Base-by-base conservation (phyloP, 2,329 filamentous ascomycete genomes). In the Fusarium subtropicale region DNA sequence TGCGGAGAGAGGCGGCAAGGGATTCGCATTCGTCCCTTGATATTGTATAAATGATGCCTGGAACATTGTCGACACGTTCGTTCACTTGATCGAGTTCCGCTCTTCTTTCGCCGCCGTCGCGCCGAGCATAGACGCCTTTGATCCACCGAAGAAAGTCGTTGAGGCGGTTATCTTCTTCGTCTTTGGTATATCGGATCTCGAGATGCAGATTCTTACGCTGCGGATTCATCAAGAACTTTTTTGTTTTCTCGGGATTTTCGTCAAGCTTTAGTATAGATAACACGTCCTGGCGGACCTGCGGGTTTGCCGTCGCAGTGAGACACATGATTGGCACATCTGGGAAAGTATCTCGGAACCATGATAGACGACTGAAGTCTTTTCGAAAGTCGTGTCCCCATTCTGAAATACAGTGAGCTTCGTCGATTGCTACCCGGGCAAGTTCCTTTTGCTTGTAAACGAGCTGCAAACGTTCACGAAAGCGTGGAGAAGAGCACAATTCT, bases 301-400 rank as follows among this genome's bases (percentile, higher is more conserved):
- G 83, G 26, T 96, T 97, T 15, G 95, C 95, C 1, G 95, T 98
- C 0, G 95, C 95, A 0, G 95, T 98, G 16, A 97, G 87, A 68
- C 94, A 97, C 79, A 96, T 97, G 66, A 98, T 91, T 7, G 95
- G 94, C 1, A 97, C 92, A 58, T 92, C 87, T 0, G 94, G 92
- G 69, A 96, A 94, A 8, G 89, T 89, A 50, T 88, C 85, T 71
- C 92, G 91, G 82, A 98, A 96, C 89, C 93, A 97, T 3, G 88
- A 90, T 9, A 98, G 85, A 22, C 91, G 88, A 76, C 96, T 94
- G 80, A 97, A 98, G 60, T 94, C 92, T 36, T 91, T 92, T n/a
- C 95, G 91, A 77, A 98, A 98, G 79, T 98, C 95, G 78, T 98
- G 94, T 3, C 95, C 95, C 95, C 95, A 97, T 89, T 97, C 94